phyloP scores from a whole-genome alignment of 768 basidiomycete species.

The Xanthoconium purpureum region DNA sequence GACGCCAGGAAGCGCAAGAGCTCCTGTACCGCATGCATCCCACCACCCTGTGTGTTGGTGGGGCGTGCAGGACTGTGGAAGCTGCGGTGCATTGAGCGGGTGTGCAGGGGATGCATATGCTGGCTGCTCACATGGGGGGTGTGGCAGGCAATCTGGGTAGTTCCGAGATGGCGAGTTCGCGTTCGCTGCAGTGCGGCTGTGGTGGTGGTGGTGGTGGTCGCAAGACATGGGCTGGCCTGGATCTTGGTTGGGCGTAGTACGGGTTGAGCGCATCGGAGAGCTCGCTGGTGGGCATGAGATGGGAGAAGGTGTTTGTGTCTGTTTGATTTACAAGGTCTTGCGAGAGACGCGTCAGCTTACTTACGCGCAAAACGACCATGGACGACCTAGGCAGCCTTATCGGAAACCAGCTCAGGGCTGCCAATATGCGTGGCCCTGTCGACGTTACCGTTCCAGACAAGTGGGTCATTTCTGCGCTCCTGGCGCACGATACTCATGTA shows the following conservation, averaged over 20 bases:
- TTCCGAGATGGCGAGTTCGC: slow-evolving; percentile 58
- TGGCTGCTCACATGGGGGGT: slow-evolving; percentile 36
- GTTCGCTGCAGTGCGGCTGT: slow-evolving; percentile 55
- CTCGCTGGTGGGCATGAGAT: slow-evolving; percentile 62
- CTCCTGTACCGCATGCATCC: slow-evolving; percentile 52
- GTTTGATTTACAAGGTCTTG: slow-evolving; percentile 31
- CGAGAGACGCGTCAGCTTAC: slow-evolving; percentile 41
- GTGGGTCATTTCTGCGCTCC: slow-evolving; percentile 38
- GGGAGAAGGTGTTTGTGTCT: slow-evolving; percentile 24
- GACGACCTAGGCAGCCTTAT: slow-evolving; percentile 52
- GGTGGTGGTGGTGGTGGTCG: slow-evolving; percentile 28
- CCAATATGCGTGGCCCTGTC: slow-evolving; percentile 37
- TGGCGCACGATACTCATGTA: neutral
- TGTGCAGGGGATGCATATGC: neutral
- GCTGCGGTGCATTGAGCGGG: slow-evolving; percentile 4
- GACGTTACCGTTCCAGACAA: slow-evolving; percentile 72
- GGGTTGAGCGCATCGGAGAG: slow-evolving; percentile 80
- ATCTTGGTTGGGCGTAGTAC: slow-evolving; percentile 46
- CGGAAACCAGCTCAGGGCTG: slow-evolving; percentile 46
- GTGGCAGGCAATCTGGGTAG: slow-evolving; percentile 27
- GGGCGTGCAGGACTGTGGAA: slow-evolving; percentile 15
- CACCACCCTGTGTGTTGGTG: slow-evolving; percentile 33
- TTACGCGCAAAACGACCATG: slow-evolving; percentile 16
- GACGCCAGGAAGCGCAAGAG: slow-evolving; percentile 56
- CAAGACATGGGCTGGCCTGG: slow-evolving; percentile 23